Evolutionary conservation across 1,284 basidiomycete species (phyloP), one percentile per base, ranked within the genome.

Genomic region (Neotropicomus parvogracilis): DNA sequence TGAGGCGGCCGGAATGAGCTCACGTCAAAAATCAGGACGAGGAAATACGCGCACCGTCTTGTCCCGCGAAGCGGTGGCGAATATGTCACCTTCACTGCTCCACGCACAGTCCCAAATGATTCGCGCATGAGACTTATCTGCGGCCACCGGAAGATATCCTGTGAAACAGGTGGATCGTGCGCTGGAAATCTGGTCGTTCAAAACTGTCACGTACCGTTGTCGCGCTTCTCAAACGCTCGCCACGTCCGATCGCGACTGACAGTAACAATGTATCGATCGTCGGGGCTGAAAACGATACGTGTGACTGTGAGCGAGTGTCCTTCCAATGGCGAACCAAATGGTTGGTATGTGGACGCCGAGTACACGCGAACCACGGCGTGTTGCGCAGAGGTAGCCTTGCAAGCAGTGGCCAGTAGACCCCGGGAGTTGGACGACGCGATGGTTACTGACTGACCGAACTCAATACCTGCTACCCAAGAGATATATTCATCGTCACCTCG

Each of bases 31-130:
- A 13, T n/a, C 19, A 24, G 13, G 37, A 12, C 24, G 9, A 14
- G 32, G 4, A 13, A 3, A 35, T 10, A 29, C 21, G 51, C 78
- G 48, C 54, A 91, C 93, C n/a, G 87, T 92, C 72, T 95, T 98
- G 68, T 99, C 95, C 38, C 97, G 79, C 6, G 94, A 95, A 1
- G 92, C 95, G 1, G 97, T 99, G 2, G 83, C 93, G 64, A 99
- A 99, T 6, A 85, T 59, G 50, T 83, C 77, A 5, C 81, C 81
- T 56, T 88, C 83, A 2, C 65, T 60, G 1, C 84, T 75, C 91
- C 94, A 99, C 19, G 83, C 80, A 59, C 86, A 90, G 65, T 99
- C 97, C 91, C 97, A 95, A 33, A 99, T 88, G 62, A 99, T 97
- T 27, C 97, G 80, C 1, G 81, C 79, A 68, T 99, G 95, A 0